A percentile compares a stretch with the other conserved stretches of the same genome.
phyloP scores from a whole-genome alignment of 495 filamentous ascomycete genomes.

The Hypoxylon cercidicola region DNA sequence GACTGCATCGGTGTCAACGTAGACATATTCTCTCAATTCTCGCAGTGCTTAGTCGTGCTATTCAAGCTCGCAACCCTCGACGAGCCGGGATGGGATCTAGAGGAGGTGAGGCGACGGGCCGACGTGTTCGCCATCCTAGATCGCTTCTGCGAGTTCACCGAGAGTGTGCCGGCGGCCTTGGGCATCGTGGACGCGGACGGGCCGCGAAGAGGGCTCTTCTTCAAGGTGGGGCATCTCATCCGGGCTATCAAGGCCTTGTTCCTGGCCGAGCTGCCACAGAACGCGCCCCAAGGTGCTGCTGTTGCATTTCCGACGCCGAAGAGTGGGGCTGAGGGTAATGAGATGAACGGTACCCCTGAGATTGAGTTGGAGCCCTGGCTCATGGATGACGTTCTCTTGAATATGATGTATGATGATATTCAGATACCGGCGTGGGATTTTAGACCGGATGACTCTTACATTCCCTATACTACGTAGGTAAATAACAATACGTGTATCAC shows the following conservation, averaged over 20 bases:
- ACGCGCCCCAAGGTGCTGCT: neutral
- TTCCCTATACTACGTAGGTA: slow-evolving; percentile 12
- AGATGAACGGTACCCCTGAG: neutral
- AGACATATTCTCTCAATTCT: slow-evolving; percentile 54
- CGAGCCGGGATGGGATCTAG: slow-evolving; percentile 44
- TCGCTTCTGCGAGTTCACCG: slow-evolving; percentile 18
- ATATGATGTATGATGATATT: slow-evolving; percentile 32
- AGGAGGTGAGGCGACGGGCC: slow-evolving; percentile 30
- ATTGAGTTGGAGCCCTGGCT: slow-evolving; percentile 8
- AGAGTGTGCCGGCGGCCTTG: slow-evolving; percentile 5
- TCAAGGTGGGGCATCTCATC: slow-evolving; percentile 25
- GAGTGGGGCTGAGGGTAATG: neutral
- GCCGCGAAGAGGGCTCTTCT: slow-evolving; percentile 30
- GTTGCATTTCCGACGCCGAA: slow-evolving; percentile 6
- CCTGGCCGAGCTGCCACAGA: slow-evolving; percentile 27
- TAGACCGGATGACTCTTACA: slow-evolving; percentile 18
- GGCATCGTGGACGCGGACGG: slow-evolving; percentile 33
- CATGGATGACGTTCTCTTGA: slow-evolving; percentile 21
- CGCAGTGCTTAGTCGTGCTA: slow-evolving; percentile 51
- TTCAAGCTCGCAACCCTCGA: slow-evolving; percentile 56
- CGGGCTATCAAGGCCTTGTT: slow-evolving; percentile 30
- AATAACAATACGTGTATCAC: too few relatives aligned
- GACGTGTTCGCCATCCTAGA: slow-evolving; percentile 38
- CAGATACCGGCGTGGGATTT: slow-evolving; percentile 24
- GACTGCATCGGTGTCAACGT: slow-evolving; percentile 51